Percentiles rank a stretch among this genome's conserved stretches.
Evolutionary conservation across 441 rosid species (phyloP).

Genomic region (Sinapis alba): DNA sequence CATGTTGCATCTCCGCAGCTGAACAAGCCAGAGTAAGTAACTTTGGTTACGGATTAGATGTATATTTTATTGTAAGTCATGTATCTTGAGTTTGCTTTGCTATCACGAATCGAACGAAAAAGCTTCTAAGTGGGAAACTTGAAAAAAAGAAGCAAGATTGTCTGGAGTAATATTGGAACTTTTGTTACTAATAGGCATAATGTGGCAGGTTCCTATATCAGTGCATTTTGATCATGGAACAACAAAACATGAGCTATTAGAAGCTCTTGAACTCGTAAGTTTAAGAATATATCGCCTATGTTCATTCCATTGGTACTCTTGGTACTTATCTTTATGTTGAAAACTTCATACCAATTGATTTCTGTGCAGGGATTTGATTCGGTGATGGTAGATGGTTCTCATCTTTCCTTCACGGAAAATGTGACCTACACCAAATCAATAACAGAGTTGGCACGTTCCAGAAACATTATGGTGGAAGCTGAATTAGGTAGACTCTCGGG

Average conservation of each 20-base stretch:
- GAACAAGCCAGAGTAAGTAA: slow-evolving; percentile 81
- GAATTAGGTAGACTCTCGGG: slow-evolving; percentile 94
- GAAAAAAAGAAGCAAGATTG: not conserved
- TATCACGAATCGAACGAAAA: not conserved
- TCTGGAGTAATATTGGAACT: not conserved
- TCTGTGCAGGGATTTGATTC: slow-evolving; percentile 84
- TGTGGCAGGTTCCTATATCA: slow-evolving; percentile 86
- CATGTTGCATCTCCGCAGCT: slow-evolving; percentile 89
- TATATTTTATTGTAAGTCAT: not conserved
- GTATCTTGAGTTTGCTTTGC: slow-evolving; percentile 2
- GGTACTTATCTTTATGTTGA: not conserved
- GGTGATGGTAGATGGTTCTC: slow-evolving; percentile 95
- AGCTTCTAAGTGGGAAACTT: not conserved
- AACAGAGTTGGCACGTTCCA: slow-evolving; percentile 68
- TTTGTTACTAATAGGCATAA: slow-evolving; percentile 4
- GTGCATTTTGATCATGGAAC: slow-evolving; percentile 98
- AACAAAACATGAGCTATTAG: slow-evolving; percentile 77
- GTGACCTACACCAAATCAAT: slow-evolving; percentile 71
- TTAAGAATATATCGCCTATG: not conserved
- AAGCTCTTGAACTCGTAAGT: slow-evolving; percentile 79
- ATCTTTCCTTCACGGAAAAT: slow-evolving; percentile 82
- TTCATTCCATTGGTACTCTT: slow-evolving; percentile 7
- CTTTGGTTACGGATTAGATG: slow-evolving; percentile 4
- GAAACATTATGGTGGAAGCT: slow-evolving; percentile 82
- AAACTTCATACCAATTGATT: slow-evolving; percentile 24